Base-by-base conservation (phyloP, 805 yeast species). In the Schwanniomyces polymorphus region DNA sequence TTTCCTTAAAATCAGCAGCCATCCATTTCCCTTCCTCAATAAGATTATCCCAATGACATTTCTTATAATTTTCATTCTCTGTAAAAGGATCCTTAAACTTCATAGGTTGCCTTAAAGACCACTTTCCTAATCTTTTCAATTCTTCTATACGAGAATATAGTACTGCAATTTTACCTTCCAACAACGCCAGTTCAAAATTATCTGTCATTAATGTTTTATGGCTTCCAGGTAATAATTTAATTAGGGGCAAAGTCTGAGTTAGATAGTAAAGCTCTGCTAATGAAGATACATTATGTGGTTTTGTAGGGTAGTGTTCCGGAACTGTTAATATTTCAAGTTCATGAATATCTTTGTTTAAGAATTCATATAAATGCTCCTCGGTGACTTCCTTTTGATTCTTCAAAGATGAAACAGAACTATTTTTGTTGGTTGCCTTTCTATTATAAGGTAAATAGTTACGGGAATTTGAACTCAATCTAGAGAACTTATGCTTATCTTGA, bases 131-230 rank as follows among this genome's bases (percentile, higher is more conserved):
- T 41, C 96, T 75, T 63, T 90, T 89, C 52, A 94, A 74, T 63
- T 92, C 98, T 60, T 92, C 98, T 41, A 94, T 91, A 50, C 98
- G 76, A 1, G 95, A 86, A 57, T 90, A 87, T 16, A 90, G 82
- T 9, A 91, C 97, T 0, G 96, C 88, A 2, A 92, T 84, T 61
- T 91, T 87, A 3, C 97, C 97, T 61, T 94, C 99, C 11, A 89
- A 79, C 28, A 91, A 70, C 0, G 96, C 88, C 57, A 86, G 80
- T 59, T 90, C 96, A 67, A 82, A 94, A 47, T 88, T 82, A 43
- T 89, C 92, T 0, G 98, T 88, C 27, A 91, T 82, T 33, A 92
- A 72, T 0, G 88, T 85, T 60, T 94, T 94, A 59, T 91, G 97
- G 4, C 97, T 83, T 27, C 91, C 79, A 0, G 96, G 90, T 27